Conservation (phyloP, 2,329 filamentous ascomycete genomes). For the Coleophoma eucalyptorum region DNA sequence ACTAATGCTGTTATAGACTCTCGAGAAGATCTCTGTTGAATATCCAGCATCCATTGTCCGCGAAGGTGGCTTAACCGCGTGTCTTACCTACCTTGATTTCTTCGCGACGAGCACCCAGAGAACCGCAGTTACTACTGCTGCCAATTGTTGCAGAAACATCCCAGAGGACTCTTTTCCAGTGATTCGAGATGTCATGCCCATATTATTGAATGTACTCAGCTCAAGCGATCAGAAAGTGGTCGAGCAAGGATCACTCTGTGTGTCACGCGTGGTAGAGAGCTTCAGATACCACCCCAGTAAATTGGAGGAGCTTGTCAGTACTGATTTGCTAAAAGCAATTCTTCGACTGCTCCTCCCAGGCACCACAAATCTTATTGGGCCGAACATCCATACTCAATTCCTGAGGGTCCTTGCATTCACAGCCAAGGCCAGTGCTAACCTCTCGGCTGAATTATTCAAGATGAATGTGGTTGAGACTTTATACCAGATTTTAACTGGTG, state of each 20-base stretch:
- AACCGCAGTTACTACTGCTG: slow-evolving; percentile 93
- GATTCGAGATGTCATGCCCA: slow-evolving; percentile 94
- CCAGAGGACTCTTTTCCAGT: slow-evolving; percentile 90
- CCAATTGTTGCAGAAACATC: slow-evolving; percentile 97
- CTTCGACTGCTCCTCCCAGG: slow-evolving; percentile 86
- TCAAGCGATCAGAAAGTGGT: slow-evolving; percentile 97
- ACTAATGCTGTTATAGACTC: slow-evolving; percentile 47
- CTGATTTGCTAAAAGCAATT: slow-evolving; percentile 80
- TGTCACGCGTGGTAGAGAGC: slow-evolving; percentile 94
- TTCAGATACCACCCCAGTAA: slow-evolving; percentile 87
- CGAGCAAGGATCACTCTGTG: slow-evolving; percentile 92
- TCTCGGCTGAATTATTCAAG: slow-evolving; percentile 89
- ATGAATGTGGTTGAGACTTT: slow-evolving; percentile 97
- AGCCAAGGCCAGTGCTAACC: slow-evolving; percentile 78
- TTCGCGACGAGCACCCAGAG: slow-evolving; percentile 96
- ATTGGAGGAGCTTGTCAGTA: slow-evolving; percentile 87
- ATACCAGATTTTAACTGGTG: slow-evolving; percentile 94
- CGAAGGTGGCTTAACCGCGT: slow-evolving; percentile 93
- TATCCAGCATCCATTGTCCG: slow-evolving; percentile 94
- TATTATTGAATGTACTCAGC: slow-evolving; percentile 80
- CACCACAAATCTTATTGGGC: slow-evolving; percentile 90
- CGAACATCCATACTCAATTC: slow-evolving; percentile 95
- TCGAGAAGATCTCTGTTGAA: slow-evolving; percentile 96
- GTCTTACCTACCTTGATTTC: slow-evolving; percentile 92
- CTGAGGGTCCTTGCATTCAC: slow-evolving; percentile 87